Conservation (phyloP, 2,329 filamentous ascomycete species). For the Simplicillium sp. region DNA sequence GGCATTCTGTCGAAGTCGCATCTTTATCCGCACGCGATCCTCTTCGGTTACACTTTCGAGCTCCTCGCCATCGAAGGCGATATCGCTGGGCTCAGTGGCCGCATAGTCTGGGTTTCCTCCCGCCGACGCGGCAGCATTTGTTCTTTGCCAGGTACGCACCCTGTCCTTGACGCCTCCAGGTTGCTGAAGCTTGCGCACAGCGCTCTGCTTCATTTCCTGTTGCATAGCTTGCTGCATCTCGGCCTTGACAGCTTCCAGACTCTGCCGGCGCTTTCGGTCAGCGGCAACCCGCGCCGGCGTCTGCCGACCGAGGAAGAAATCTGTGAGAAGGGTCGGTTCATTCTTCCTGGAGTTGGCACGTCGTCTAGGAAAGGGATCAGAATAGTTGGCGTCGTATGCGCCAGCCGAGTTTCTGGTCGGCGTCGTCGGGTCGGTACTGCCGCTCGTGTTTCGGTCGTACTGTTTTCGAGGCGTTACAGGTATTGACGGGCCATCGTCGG, state of each 20-base stretch:
- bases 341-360: slow-evolving; percentile 28
- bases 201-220: slow-evolving; percentile 47
- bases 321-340: slow-evolving; percentile 38
- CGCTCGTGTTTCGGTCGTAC: neutral
- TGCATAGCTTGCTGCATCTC: slow-evolving; percentile 24
- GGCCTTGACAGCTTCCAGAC: slow-evolving; percentile 49
- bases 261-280: slow-evolving; percentile 43
- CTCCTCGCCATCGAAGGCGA: slow-evolving; percentile 50
- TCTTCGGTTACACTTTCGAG: slow-evolving; percentile 49
- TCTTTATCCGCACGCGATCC: slow-evolving; percentile 48
- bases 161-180: slow-evolving; percentile 66
- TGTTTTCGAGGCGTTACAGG: slow-evolving; percentile 6
- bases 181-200: slow-evolving; percentile 49
- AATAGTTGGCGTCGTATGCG: slow-evolving; percentile 34
- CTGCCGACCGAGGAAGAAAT: slow-evolving; percentile 49
- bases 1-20: slow-evolving; percentile 33
- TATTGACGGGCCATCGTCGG: slow-evolving; percentile 1
- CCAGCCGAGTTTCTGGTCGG: slow-evolving; percentile 7
- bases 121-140: slow-evolving; percentile 57
- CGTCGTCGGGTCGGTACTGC: slow-evolving; percentile 1
- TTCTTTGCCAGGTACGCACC: slow-evolving; percentile 77
- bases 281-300: slow-evolving; percentile 46
- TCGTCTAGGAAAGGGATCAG: slow-evolving; percentile 18
- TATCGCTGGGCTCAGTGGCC: slow-evolving; percentile 49
- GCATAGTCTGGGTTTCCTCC: slow-evolving; percentile 40